Evolutionary conservation across 2,329 filamentous ascomycete genomes (phyloP), one percentile per base, ranked within the genome.

Genomic region (Fusarium lyarnte): DNA sequence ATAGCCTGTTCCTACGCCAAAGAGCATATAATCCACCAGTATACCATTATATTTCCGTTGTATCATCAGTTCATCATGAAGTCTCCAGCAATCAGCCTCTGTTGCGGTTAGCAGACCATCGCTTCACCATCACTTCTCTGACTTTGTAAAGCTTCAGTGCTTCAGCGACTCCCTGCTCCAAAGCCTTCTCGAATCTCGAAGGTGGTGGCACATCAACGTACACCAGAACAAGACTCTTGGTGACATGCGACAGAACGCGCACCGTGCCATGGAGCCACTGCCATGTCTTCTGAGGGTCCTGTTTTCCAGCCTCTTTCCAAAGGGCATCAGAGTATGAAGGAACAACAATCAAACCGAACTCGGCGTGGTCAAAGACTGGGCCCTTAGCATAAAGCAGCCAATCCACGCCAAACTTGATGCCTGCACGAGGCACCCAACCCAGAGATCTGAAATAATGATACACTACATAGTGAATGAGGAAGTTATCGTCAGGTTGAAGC

Each of bases 391-490:
- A 99, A 12, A 99, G 88, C n/a, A 99, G 85, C 85, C 94, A 98
- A 81, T 99, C 96, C 14, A 94, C 93, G 27, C 93, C 94, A 76
- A 99, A 99, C 79, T 99, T 99, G 79, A 97, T 91, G 39, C 96
- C 97, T 9, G 93, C 91, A 19, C 97, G 92, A 1, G 97, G 92
- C 2, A 98, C 94, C 95, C 96, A 99, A 29, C 96, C 96, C 0
- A 98, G 86, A 1, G 94, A 97, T 41, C 96, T 92, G 83, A 97
- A 99, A 80, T 99, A 95, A 79, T 99, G 96, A 80, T 97, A 99
- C 23, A 94, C 94, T 17, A 90, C 91, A 78, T 98, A 99, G 64
- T 94, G 91, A 2, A 97, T 81, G 25, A 98, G 84, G 81, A 99
- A 99, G 0, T 90, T 88, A 77, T 97, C 93, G 79, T 97, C 94